Percentiles rank a stretch among this genome's conserved stretches.
These are phyloP conservation scores for Dimocarpus longan DNA, from an alignment of 345 rosid species.

Conservation along the genomic window DNA sequence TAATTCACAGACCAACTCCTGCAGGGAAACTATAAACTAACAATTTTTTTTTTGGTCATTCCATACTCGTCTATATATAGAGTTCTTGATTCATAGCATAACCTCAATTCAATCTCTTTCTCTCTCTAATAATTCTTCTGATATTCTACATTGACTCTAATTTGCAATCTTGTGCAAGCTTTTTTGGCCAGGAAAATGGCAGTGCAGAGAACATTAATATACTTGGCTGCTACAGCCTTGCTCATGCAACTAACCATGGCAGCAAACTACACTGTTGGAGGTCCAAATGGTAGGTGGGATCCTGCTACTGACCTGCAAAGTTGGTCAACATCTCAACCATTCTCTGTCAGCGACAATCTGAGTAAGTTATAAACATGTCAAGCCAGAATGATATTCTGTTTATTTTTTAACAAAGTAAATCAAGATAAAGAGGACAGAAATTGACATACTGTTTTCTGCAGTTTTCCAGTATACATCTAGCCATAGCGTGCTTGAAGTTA, in stretches of 20 bases:
- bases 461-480: slow-evolving; percentile 54
- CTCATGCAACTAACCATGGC: slow-evolving; percentile 54
- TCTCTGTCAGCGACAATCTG: slow-evolving; percentile 62
- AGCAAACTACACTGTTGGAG: slow-evolving; percentile 62
- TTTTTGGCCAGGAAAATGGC: slow-evolving; percentile 21
- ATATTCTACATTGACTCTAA: background rate
- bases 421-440: background rate
- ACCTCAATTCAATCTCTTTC: background rate
- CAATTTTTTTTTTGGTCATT: background rate
- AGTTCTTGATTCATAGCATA: background rate
- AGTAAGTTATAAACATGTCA: slow-evolving; percentile 40
- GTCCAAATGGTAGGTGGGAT: slow-evolving; percentile 68
- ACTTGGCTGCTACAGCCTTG: slow-evolving; percentile 40
- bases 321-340: slow-evolving; percentile 61
- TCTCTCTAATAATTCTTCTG: background rate
- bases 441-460: slow-evolving; percentile 27
- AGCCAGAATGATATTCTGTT: background rate
- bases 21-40: slow-evolving; percentile 2
- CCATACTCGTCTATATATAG: background rate
- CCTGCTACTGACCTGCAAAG: slow-evolving; percentile 40
- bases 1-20: slow-evolving; percentile 18
- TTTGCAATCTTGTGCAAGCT: background rate
- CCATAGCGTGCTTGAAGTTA: slow-evolving; percentile 67
- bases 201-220: slow-evolving; percentile 20
- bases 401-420: background rate